Conservation (phyloP, 139 green algal genomes). For the Asterochloris erici region DNA sequence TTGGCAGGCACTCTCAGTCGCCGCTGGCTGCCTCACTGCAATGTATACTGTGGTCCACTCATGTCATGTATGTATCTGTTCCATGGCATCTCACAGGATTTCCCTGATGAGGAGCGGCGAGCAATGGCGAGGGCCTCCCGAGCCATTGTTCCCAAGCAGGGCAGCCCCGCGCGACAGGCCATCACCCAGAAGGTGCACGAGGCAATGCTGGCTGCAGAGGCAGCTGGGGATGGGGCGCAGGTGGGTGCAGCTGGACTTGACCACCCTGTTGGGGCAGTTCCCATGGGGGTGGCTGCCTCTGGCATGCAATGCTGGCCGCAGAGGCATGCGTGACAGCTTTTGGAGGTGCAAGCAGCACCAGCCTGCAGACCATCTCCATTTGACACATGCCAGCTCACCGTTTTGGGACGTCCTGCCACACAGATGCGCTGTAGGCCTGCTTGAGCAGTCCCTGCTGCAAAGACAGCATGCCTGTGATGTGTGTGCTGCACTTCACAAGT, state of each 20-base stretch:
- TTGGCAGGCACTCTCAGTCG: background rate
- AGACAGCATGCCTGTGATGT: background rate
- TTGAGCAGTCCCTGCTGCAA: background rate
- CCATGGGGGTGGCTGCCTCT: background rate
- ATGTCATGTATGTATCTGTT: too few species aligned
- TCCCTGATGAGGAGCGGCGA: conserved; percentile 68
- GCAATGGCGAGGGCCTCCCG: conserved; percentile 66
- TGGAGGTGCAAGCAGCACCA: background rate
- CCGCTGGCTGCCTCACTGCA: background rate
- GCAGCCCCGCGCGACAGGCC: conserved; percentile 63
- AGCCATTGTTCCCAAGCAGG: conserved; percentile 52
- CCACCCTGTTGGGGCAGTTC: background rate
- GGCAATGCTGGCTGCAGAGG: conserved; percentile 55
- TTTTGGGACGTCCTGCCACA: too few species aligned
- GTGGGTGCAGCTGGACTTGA: background rate
- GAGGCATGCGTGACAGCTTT: background rate
- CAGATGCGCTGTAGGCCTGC: too few species aligned
- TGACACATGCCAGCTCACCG: too few species aligned
- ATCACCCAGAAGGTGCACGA: conserved; percentile 72
- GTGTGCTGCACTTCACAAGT: background rate
- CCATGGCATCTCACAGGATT: conserved; percentile 55
- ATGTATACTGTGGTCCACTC: background rate
- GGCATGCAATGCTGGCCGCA: background rate
- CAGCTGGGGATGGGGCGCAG: background rate
- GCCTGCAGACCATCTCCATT: too few species aligned